Evolutionary conservation across 2,329 filamentous ascomycete genomes (phyloP).

Genomic region (Escovopsis weberi): DNA sequence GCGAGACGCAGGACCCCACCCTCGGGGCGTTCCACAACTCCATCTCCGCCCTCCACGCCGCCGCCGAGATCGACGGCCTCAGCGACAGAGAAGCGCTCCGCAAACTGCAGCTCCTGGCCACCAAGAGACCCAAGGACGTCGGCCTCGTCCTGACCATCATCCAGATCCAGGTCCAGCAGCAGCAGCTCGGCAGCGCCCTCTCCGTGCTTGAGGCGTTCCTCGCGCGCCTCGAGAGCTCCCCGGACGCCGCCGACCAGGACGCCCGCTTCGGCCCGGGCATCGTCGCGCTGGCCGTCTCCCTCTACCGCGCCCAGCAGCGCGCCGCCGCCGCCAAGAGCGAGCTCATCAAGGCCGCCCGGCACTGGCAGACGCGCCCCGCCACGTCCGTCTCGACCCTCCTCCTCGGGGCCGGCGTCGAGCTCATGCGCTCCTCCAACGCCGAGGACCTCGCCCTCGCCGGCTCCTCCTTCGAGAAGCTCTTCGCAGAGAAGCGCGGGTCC

Average conservation of each 20-base stretch:
- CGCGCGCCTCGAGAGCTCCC: slow-evolving; percentile 50
- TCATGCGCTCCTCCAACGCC: slow-evolving; percentile 58
- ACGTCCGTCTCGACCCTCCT: slow-evolving; percentile 47
- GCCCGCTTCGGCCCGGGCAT: slow-evolving; percentile 74
- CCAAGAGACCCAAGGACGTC: slow-evolving; percentile 63
- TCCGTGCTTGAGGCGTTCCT: slow-evolving; percentile 65
- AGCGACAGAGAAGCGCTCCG: slow-evolving; percentile 55
- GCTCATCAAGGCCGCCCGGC: slow-evolving; percentile 61
- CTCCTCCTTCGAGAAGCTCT: slow-evolving; percentile 63
- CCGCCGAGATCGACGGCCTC: slow-evolving; percentile 52
- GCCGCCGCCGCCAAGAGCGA: slow-evolving; percentile 57
- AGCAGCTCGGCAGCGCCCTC: slow-evolving; percentile 60
- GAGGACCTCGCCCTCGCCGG: slow-evolving; percentile 57
- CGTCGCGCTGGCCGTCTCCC: slow-evolving; percentile 61
- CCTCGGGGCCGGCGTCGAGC: slow-evolving; percentile 65
- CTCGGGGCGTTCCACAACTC: slow-evolving; percentile 20
- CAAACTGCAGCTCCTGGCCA: slow-evolving; percentile 52
- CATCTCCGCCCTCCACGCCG: slow-evolving; percentile 46
- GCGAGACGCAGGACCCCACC: slow-evolving; percentile 12
- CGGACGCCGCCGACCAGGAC: slow-evolving; percentile 42
- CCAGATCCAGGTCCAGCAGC: slow-evolving; percentile 62
- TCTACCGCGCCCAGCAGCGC: slow-evolving; percentile 66
- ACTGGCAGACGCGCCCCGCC: slow-evolving; percentile 55
- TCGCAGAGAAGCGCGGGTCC: slow-evolving; percentile 51
- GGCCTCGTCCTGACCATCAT: slow-evolving; percentile 67